Evolutionary conservation across 2,329 filamentous ascomycete genomes (phyloP), one percentile per base, ranked within the genome.

Genomic region (Gnomoniopsis smithogilvyi): DNA sequence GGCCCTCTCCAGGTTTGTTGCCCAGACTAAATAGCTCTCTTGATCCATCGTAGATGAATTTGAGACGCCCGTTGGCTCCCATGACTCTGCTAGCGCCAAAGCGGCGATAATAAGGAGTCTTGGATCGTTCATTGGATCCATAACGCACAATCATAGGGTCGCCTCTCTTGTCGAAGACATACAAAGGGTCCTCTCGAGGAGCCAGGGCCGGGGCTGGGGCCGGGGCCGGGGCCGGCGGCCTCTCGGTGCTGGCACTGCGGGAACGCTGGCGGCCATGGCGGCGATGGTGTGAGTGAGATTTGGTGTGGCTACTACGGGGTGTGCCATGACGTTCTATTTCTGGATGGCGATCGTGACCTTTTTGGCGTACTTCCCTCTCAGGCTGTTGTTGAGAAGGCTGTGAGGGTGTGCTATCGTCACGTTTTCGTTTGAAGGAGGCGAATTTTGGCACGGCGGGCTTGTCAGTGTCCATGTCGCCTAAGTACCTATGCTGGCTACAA

Each of bases 101-200:
- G 6, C 91, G 86, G 62, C 81, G 80, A 69, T 96, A 97, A 2
- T 74, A 67, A 0, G 92, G 92, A 12, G 96, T 75, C 56, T 81
- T 83, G 64, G 89, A 90, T 38, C 84, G 84, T 69, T 96, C 86
- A 43, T 90, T 80, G 30, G 84, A 82, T 2, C 90, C 91, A 70
- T 93, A 97, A 26, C 82, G 81, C 48, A 89, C 72, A 64, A 95
- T 92, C 51, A 92, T 81, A 4, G 81, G 77, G 67, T 98, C 94
- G 0, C 94, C 93, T 67, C 85, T 86, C 46, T 78, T 84, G 72
- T 98, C 94, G 54, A 90, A 67, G 48, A 84, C 66, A 69, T 84
- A 93, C 3, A 80, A 68, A 43, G 66, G 58, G 36, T 65, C 57
- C 21, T 61, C 54, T 19, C 30, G 54, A 22, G 51, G 41, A 38